Conservation (phyloP, 2,329 filamentous ascomycete species). For the Cordyceps cicadae region DNA sequence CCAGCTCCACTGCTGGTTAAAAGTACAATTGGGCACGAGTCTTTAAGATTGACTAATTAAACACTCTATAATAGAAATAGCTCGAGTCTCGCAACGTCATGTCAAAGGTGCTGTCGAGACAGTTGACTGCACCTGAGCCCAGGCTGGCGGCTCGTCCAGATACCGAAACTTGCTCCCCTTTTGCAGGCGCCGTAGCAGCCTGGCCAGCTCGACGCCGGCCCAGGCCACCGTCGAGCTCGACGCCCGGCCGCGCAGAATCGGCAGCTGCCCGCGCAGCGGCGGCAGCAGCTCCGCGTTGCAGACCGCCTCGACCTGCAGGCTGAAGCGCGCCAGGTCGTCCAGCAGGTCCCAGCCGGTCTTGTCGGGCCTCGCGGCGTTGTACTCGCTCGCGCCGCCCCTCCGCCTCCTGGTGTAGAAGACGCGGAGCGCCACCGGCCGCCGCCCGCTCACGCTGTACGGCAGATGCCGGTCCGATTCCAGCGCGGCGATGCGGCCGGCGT, state of each 20-base stretch:
- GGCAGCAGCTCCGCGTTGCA: not conserved
- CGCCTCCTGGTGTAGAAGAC: not conserved
- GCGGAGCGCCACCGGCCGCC: not conserved
- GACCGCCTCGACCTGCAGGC: not conserved
- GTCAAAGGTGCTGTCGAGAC: too few relatives aligned
- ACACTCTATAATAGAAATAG: too few relatives aligned
- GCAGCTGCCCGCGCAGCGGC: constrained; percentile 7
- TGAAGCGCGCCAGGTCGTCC: constrained; percentile 1
- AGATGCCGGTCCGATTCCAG: too few relatives aligned
- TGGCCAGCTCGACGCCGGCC: constrained; percentile 6
- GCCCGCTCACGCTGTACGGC: accelerated
- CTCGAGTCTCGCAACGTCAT: too few relatives aligned
- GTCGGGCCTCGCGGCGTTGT: not conserved
- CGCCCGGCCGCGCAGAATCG: not conserved
- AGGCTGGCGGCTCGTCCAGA: not conserved
- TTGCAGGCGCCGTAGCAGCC: not conserved
- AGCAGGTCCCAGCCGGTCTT: not conserved
- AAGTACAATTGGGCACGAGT: not conserved
- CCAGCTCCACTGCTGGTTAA: not conserved
- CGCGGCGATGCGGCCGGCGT: not conserved
- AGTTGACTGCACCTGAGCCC: too few relatives aligned
- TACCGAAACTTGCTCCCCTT: not conserved
- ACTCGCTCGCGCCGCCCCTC: not conserved
- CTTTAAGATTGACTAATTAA: not conserved
- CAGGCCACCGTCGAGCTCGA: not conserved